phyloP scores from a whole-genome alignment of 2,329 filamentous ascomycete species.

The Parastagonospora avenae region DNA sequence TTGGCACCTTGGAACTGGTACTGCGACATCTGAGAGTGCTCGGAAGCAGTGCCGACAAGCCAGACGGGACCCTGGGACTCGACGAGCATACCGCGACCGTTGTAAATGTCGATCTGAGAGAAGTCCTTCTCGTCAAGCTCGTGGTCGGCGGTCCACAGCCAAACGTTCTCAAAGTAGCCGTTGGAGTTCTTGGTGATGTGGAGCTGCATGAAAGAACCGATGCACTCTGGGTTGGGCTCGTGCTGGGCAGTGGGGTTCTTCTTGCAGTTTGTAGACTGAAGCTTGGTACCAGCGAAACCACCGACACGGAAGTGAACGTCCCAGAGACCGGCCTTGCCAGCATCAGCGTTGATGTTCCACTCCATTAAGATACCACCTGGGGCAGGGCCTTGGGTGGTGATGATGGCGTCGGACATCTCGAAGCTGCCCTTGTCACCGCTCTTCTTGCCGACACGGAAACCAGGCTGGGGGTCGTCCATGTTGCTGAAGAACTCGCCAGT shows the following conservation, averaged over 20 bases:
- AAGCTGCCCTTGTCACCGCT: conserved; percentile 77
- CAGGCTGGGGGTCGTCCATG: conserved; percentile 75
- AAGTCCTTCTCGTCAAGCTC: conserved; percentile 78
- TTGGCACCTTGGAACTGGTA: conserved; percentile 67
- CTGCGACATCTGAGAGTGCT: conserved; percentile 73
- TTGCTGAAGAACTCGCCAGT: conserved; percentile 76
- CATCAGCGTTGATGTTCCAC: conserved; percentile 76
- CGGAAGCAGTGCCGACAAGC: conserved; percentile 70
- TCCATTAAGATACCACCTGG: conserved; percentile 89
- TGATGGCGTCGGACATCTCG: conserved; percentile 86
- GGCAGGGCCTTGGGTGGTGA: conserved; percentile 81
- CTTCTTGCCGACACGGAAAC: conserved; percentile 78
- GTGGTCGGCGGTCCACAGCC: conserved; percentile 91
- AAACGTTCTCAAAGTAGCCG: conserved; percentile 85
- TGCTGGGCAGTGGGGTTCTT: conserved; percentile 73
- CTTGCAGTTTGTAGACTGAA: conserved; percentile 78
- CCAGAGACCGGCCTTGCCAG: conserved; percentile 82
- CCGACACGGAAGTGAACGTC: conserved; percentile 96
- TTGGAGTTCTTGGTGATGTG: conserved; percentile 62
- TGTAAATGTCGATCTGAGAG: conserved; percentile 82
- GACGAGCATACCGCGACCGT: conserved; percentile 80
- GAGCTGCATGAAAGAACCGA: conserved; percentile 71
- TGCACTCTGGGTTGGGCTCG: conserved; percentile 68
- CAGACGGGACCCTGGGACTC: conserved; percentile 78
- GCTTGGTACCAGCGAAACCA: conserved; percentile 79